These are phyloP conservation scores for Citeromyces nyonsensis DNA, from an alignment of 805 yeast genomes.

Conservation along the genomic window DNA sequence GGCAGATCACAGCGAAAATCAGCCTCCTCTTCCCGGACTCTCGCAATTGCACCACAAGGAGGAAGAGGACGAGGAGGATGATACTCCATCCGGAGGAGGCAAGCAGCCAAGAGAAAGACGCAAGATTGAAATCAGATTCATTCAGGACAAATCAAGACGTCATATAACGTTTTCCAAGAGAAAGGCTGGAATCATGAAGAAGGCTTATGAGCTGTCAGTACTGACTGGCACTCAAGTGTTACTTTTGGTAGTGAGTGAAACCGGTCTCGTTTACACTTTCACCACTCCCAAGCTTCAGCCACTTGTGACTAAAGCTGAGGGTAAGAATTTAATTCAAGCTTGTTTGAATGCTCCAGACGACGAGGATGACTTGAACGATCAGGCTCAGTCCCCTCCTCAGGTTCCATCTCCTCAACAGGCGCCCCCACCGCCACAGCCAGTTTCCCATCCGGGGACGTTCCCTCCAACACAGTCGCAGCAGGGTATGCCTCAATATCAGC, in stretches of 20 bases:
- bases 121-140: slow-evolving; percentile 92
- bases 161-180: slow-evolving; percentile 97
- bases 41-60: slow-evolving; percentile 1
- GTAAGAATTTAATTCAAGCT: slow-evolving; percentile 91
- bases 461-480: slow-evolving; percentile 1
- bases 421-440: slow-evolving; percentile 7
- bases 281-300: slow-evolving; percentile 99
- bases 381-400: neutral
- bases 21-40: no score
- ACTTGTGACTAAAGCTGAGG: slow-evolving; percentile 92
- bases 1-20: no score
- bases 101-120: slow-evolving; percentile 46
- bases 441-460: slow-evolving; percentile 8
- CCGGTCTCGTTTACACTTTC: slow-evolving; percentile 96
- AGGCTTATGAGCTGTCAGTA: slow-evolving; percentile 95
- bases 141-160: slow-evolving; percentile 94
- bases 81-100: slow-evolving; percentile 28
- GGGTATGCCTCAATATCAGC: neutral
- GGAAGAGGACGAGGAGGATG: slow-evolving; percentile 34
- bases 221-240: slow-evolving; percentile 96
- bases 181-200: slow-evolving; percentile 98
- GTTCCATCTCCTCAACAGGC: slow-evolving; percentile 8
- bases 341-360: slow-evolving; percentile 96
- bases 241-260: slow-evolving; percentile 87
- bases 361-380: slow-evolving; percentile 19